Conservation (phyloP, 2,329 filamentous ascomycete species). For the Hypoxylon sp. region DNA sequence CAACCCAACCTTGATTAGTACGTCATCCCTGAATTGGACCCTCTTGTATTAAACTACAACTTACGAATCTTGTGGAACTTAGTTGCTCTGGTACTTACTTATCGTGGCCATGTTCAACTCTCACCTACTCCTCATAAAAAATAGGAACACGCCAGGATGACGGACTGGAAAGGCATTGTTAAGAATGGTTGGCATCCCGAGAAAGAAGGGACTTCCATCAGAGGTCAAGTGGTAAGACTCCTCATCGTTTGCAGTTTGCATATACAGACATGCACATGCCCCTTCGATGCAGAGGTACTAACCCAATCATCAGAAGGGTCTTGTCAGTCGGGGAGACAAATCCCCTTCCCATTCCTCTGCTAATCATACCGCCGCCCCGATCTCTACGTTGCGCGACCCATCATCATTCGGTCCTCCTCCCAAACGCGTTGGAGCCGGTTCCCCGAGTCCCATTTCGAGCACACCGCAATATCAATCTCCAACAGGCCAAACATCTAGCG, state of each 20-base stretch:
- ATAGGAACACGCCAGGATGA: conserved; percentile 47
- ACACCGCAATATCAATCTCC: conserved; percentile 16
- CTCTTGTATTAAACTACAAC: too few species aligned
- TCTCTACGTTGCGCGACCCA: conserved; percentile 78
- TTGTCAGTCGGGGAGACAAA: conserved; percentile 53
- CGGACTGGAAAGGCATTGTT: conserved; percentile 57
- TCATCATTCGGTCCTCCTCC: conserved; percentile 82
- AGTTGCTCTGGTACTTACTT: too few species aligned
- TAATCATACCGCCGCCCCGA: conserved; percentile 60
- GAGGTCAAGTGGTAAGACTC: conserved; percentile 56
- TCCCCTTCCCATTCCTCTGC: conserved; percentile 34
- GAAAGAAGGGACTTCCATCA: conserved; percentile 53
- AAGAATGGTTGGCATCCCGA: conserved; percentile 64
- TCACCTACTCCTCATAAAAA: conserved; percentile 2
- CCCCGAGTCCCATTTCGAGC: conserved; percentile 8
- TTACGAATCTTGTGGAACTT: too few species aligned
- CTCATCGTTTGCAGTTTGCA: too few species aligned
- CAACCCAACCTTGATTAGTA: not conserved
- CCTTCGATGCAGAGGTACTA: too few species aligned
- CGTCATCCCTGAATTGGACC: not conserved
- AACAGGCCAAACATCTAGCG: conserved; percentile 11
- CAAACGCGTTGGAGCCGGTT: conserved; percentile 57
- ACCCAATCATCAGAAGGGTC: conserved; percentile 52
- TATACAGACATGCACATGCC: too few species aligned
- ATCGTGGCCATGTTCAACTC: too few species aligned